Conservation (phyloP, 768 basidiomycete genomes). For the Atractiella rhizophila region DNA sequence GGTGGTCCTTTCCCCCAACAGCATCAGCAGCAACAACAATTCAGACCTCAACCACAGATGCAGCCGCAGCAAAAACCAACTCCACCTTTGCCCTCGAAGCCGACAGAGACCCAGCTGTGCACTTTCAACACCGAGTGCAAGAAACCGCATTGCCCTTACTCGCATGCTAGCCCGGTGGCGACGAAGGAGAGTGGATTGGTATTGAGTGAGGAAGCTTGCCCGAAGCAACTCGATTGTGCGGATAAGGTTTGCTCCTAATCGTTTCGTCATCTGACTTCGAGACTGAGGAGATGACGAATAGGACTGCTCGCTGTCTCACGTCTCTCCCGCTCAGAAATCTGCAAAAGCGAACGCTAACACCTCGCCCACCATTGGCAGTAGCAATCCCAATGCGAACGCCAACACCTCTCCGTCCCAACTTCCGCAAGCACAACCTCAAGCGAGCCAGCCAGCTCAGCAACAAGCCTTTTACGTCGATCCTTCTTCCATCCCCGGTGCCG, state of each 20-base stretch:
- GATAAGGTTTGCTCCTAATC: conserved; percentile 34
- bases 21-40: conserved; percentile 4
- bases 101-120: conserved; percentile 34
- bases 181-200: conserved; percentile 86
- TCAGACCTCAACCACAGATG: conserved; percentile 11
- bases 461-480: conserved; percentile 28
- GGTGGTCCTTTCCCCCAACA: conserved; percentile 2
- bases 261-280: neutral
- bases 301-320: conserved; percentile 18
- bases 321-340: conserved; percentile 14
- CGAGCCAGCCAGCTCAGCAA: conserved; percentile 11
- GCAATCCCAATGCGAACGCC: neutral
- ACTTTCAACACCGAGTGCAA: conserved; percentile 79
- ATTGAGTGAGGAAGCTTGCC: conserved; percentile 76
- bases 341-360: conserved; percentile 10
- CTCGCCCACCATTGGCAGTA: conserved; percentile 8
- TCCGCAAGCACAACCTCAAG: conserved; percentile 3
- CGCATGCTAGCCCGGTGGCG: conserved; percentile 90
- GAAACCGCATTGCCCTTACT: conserved; percentile 65
- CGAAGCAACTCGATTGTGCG: conserved; percentile 62
- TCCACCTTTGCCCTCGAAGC: conserved; percentile 20
- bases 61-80: conserved; percentile 4
- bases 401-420: neutral
- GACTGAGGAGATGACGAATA: conserved; percentile 1
- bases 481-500: conserved; percentile 4